phyloP scores from a whole-genome alignment of 1,284 basidiomycete genomes.

The Gymnopus androsaceus region DNA sequence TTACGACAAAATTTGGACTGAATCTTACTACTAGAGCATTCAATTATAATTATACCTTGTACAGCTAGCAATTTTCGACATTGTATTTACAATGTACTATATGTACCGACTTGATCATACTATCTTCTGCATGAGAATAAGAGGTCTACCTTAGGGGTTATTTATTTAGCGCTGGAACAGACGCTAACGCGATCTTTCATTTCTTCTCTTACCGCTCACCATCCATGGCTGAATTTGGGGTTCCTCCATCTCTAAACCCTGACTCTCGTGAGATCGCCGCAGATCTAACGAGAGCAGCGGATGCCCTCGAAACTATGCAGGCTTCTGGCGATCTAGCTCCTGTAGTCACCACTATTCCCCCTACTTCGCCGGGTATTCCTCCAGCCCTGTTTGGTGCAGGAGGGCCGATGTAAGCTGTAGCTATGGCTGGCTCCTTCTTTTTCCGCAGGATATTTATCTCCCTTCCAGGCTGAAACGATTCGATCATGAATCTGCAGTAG shows the following conservation, averaged over 20 bases:
- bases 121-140: no score
- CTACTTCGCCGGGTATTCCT: slow-evolving; percentile 40
- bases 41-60: no score
- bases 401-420: slow-evolving; percentile 43
- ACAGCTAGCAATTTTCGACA: no score
- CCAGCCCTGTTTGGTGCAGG: slow-evolving; percentile 48
- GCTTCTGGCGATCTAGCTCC: slow-evolving; percentile 30
- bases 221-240: neutral
- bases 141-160: no score
- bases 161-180: no score
- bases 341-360: slow-evolving; percentile 2
- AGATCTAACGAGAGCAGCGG: slow-evolving; percentile 43
- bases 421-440: neutral
- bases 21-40: no score
- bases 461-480: slow-evolving; percentile 72
- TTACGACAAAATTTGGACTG: no score
- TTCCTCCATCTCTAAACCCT: slow-evolving; percentile 20
- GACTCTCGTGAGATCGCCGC: slow-evolving; percentile 34
- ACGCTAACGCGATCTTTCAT: neutral
- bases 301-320: slow-evolving; percentile 47
- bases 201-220: neutral
- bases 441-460: neutral
- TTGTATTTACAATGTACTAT: no score
- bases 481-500: slow-evolving; percentile 70
- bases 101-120: no score